Percentiles rank a stretch among this genome's conserved stretches.
phyloP scores from a whole-genome alignment of 169 alveolate species.

The Eimeria sp. region DNA sequence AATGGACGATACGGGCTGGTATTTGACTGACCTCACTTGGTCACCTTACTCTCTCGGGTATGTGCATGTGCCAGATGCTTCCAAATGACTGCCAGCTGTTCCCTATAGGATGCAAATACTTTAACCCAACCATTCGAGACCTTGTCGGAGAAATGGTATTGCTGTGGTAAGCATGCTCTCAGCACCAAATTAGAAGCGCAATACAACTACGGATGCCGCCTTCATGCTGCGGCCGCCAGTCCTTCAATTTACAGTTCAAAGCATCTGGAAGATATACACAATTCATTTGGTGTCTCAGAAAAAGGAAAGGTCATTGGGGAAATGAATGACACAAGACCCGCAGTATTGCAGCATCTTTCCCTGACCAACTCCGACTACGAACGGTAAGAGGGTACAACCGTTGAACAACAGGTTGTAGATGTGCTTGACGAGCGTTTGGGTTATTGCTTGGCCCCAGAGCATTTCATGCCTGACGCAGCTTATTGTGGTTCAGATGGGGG shows the following conservation, averaged over 20 bases:
- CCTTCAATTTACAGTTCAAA: neutral
- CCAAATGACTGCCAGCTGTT: neutral
- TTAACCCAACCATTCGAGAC: neutral
- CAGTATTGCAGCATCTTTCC: neutral
- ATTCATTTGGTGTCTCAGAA: neutral
- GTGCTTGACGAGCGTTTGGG: neutral
- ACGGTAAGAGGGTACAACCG: constrained; percentile 7
- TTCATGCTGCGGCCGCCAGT: neutral
- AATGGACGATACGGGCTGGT: constrained; percentile 64
- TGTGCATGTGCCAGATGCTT: neutral
- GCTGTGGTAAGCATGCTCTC: constrained; percentile 10
- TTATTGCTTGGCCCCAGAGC: neutral
- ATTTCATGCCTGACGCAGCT: neutral
- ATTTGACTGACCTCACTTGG: constrained; percentile 5
- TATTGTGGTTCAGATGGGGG: neutral
- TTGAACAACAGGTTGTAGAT: neutral
- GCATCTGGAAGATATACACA: neutral
- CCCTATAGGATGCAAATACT: neutral
- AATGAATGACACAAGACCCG: neutral
- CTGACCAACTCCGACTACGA: constrained; percentile 1
- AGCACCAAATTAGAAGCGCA: neutral
- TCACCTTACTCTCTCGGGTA: neutral
- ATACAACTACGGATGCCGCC: neutral
- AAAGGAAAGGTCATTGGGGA: neutral
- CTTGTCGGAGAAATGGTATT: neutral